Percentiles rank a stretch among this genome's conserved stretches.
Evolutionary conservation across 2,329 filamentous ascomycete species (phyloP).

Genomic region (Curvularia lunata): DNA sequence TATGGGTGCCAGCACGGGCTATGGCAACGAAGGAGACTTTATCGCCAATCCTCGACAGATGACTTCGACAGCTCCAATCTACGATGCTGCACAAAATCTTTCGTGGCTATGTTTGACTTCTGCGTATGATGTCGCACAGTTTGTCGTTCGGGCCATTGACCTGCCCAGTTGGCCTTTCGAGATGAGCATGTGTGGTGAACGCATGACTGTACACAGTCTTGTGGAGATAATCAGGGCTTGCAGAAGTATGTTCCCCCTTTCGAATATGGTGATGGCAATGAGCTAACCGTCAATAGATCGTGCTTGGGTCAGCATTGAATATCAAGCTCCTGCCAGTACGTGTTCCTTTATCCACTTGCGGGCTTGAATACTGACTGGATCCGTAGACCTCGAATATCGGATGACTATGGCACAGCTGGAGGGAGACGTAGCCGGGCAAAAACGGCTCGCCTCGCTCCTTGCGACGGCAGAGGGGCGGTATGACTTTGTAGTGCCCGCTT

Average conservation of each 20-base stretch:
- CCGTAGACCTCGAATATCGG: slow-evolving; percentile 54
- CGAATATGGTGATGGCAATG: background rate
- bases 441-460: slow-evolving; percentile 64
- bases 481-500: slow-evolving; percentile 63
- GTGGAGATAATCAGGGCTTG: slow-evolving; percentile 57
- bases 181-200: slow-evolving; percentile 72
- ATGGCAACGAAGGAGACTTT: slow-evolving; percentile 67
- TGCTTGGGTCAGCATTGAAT: slow-evolving; percentile 45
- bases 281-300: slow-evolving; percentile 35
- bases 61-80: slow-evolving; percentile 65
- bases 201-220: slow-evolving; percentile 66
- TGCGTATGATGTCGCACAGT: slow-evolving; percentile 72
- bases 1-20: slow-evolving; percentile 64
- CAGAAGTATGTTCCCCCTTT: slow-evolving; percentile 30
- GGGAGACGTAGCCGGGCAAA: slow-evolving; percentile 45
- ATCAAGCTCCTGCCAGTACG: slow-evolving; percentile 54
- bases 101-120: slow-evolving; percentile 68
- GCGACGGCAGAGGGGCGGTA: slow-evolving; percentile 73
- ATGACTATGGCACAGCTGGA: slow-evolving; percentile 52
- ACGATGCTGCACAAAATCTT: slow-evolving; percentile 56
- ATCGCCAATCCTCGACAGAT: slow-evolving; percentile 67
- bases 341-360: background rate
- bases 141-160: slow-evolving; percentile 72
- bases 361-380: slow-evolving; percentile 3
- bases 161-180: slow-evolving; percentile 71